Evolutionary conservation across 2,329 filamentous ascomycete genomes (phyloP), one percentile per base, ranked within the genome.

Genomic region (Fusarium nodosum): DNA sequence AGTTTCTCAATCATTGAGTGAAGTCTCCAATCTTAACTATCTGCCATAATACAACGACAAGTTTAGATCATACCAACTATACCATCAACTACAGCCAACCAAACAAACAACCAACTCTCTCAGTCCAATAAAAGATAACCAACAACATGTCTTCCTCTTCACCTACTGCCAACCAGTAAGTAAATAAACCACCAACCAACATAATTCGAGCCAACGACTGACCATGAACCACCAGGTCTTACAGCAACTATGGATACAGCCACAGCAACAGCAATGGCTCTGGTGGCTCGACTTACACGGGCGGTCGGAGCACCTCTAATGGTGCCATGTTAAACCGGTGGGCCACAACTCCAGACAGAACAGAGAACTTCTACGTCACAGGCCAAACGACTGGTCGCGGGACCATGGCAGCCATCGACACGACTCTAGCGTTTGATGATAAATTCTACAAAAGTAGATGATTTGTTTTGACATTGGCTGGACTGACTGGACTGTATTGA

Each of bases 371-470:
- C 31, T 45, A 34, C 15, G 62, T 38, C 30, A 64, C 60, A 4
- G 72, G 72, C 15, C 28, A 64, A 31, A 64, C 3, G 15, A 73
- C 60, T 2, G 45, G 68, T 9, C 70, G 66, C 24, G 55, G 65
- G 20, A 56, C 15, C 5, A 31, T 63, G 15, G 6, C 55, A 7
- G 31, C 24, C 9, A 67, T 73, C 7, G 47, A 68, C 5, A 50
- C 18, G 7, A 39, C 58, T 13, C 65, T 55, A 7, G 50, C 53
- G 10, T 74, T 73, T 30, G 72, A 74, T 0, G 18, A 16, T 12
- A 26, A 4, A 1, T 74, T 64, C 9, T 30, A 46, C 7, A 18
- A 36, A 55, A 44, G 6, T 15, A 44, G n/a, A 8, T 46, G 42
- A 69, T 9, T 20, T 28, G 33, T 39, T 28, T 22, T 26, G 31